These are phyloP conservation scores for Tetrahymena elliotti DNA, from an alignment of 73 alveolate genomes.

Conservation along the genomic window DNA sequence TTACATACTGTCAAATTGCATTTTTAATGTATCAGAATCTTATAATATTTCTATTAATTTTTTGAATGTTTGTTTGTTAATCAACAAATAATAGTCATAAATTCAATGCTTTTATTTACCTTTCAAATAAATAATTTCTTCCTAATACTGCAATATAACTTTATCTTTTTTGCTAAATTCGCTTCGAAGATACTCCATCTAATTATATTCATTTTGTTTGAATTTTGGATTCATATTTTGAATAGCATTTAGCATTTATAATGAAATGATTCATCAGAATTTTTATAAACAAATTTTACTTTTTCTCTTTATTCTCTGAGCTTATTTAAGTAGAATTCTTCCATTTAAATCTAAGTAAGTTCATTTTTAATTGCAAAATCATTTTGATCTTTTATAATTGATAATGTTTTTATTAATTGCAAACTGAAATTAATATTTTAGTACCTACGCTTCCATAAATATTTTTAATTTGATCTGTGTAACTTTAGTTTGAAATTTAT, in stretches of 20 bases:
- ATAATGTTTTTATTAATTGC: not conserved
- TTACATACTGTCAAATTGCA: not conserved
- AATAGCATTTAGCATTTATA: not conserved
- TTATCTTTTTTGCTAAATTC: not conserved
- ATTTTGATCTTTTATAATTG: not conserved
- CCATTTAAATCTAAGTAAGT: not conserved
- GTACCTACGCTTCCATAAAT: not conserved
- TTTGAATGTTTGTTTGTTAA: too few species aligned
- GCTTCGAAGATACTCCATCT: not conserved
- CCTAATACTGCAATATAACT: not conserved
- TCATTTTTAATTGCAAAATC: not conserved
- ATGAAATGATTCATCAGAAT: too few species aligned
- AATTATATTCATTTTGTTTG: not conserved
- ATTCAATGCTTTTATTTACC: not conserved
- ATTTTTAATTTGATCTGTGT: not conserved
- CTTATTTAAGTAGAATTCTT: not conserved
- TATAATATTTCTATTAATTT: not conserved
- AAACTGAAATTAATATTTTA: not conserved
- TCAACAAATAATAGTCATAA: too few species aligned
- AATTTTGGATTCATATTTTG: not conserved
- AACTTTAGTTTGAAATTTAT: not conserved
- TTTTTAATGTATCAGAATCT: not conserved
- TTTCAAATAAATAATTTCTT: not conserved
- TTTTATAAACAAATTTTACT: not conserved
- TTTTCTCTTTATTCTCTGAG: not conserved